Evolutionary conservation across 257 asterid species (phyloP).

Genomic region (Fraxinus anomala): DNA sequence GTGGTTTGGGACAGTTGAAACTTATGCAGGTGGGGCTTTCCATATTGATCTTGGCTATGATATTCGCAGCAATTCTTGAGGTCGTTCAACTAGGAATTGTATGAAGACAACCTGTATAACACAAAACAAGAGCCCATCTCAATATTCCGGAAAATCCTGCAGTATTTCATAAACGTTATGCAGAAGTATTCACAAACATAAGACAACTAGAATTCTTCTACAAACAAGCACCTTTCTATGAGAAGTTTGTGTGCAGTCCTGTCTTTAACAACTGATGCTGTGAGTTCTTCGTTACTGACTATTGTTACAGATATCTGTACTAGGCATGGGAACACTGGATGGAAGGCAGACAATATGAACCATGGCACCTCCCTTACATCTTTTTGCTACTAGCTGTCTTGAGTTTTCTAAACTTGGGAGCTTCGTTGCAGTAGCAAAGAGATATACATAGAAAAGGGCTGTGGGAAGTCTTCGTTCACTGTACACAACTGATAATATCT

Average conservation of each 20-base stretch:
- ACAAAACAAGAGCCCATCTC: constrained; percentile 45
- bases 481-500: background rate
- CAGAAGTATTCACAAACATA: constrained; percentile 69
- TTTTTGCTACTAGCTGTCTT: constrained; percentile 54
- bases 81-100: constrained; percentile 52
- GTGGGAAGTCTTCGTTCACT: constrained; percentile 32
- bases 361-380: constrained; percentile 62
- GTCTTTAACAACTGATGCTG: constrained; percentile 54
- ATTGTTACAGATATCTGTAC: constrained; percentile 50
- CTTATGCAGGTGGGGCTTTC: constrained; percentile 66
- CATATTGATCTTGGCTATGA: constrained; percentile 67
- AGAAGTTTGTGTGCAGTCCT: constrained; percentile 66
- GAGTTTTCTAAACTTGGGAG: constrained; percentile 58
- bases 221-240: constrained; percentile 76
- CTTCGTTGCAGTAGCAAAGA: constrained; percentile 42
- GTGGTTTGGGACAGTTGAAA: constrained; percentile 64
- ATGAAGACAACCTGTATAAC: constrained; percentile 44
- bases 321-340: constrained; percentile 47
- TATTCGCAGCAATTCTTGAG: constrained; percentile 62
- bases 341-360: constrained; percentile 68
- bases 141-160: constrained; percentile 76
- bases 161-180: constrained; percentile 73
- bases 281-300: constrained; percentile 59
- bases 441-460: constrained; percentile 59
- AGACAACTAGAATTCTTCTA: constrained; percentile 81